phyloP scores from a whole-genome alignment of 1,284 basidiomycete species.

The Ustilago xerochloae region DNA sequence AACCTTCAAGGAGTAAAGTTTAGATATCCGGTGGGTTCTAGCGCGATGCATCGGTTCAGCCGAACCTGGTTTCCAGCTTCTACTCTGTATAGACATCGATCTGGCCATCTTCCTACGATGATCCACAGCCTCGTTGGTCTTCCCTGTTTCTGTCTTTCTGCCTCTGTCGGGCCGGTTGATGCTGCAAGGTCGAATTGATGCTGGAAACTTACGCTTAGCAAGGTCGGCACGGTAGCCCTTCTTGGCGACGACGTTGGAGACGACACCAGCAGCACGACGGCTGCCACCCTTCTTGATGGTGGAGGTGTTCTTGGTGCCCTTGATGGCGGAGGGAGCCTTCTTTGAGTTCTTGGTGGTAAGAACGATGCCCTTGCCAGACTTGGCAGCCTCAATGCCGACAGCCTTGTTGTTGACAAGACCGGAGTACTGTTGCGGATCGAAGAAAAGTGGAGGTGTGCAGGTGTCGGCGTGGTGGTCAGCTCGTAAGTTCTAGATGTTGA shows the following conservation, averaged over 20 bases:
- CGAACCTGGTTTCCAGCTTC: not conserved
- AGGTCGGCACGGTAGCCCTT: constrained; percentile 66
- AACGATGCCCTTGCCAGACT: constrained; percentile 56
- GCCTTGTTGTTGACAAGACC: constrained; percentile 65
- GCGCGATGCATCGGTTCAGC: constrained; percentile 55
- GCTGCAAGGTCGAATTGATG: not conserved
- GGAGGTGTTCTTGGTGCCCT: constrained; percentile 37
- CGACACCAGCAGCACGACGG: constrained; percentile 60
- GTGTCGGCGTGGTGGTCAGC: constrained; percentile 14
- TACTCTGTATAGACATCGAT: too few species aligned
- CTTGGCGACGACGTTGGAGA: constrained; percentile 64
- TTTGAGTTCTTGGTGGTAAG: constrained; percentile 65
- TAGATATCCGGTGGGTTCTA: constrained; percentile 67
- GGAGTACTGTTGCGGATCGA: constrained; percentile 48
- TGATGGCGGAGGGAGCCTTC: constrained; percentile 47
- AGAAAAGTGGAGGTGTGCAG: not conserved
- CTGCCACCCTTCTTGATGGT: constrained; percentile 58
- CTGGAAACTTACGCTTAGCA: constrained; percentile 51
- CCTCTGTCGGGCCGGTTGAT: not conserved
- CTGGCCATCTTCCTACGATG: too few species aligned
- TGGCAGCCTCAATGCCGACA: constrained; percentile 58
- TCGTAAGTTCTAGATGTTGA: not conserved
- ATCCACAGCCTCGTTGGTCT: not conserved
- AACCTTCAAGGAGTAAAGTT: constrained; percentile 55
- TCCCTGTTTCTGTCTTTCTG: not conserved